phyloP scores from a whole-genome alignment of 2,329 filamentous ascomycete genomes.

The Fonsecaea multimorphosa region DNA sequence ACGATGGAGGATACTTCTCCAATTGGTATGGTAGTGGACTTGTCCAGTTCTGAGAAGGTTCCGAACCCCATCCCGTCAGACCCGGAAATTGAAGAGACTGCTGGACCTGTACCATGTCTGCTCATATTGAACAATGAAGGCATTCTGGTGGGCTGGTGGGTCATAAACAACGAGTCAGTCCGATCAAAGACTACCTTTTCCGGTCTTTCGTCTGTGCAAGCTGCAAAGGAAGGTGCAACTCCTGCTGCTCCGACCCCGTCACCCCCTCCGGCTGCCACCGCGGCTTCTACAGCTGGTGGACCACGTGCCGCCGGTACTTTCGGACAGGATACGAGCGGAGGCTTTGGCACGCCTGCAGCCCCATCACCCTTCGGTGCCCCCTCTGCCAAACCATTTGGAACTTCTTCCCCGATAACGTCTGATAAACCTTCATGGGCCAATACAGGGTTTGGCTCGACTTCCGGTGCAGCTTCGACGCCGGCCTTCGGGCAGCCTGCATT shows the following conservation, averaged over 20 bases:
- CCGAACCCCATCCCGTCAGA: constrained; percentile 77
- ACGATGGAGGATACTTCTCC: constrained; percentile 72
- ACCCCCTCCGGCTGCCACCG: constrained; percentile 19
- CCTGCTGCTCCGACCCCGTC: constrained; percentile 6
- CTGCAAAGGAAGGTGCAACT: constrained; percentile 9
- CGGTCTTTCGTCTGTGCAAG: constrained; percentile 59
- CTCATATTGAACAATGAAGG: constrained; percentile 90
- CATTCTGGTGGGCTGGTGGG: constrained; percentile 84
- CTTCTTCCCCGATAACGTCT: constrained; percentile 42
- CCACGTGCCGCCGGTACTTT: constrained; percentile 42
- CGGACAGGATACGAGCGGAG: constrained; percentile 43
- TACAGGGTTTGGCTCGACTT: constrained; percentile 37
- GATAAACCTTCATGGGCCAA: constrained; percentile 40
- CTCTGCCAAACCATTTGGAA: constrained; percentile 34
- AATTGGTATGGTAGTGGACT: constrained; percentile 79
- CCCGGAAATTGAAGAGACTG: constrained; percentile 77
- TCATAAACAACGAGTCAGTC: constrained; percentile 88
- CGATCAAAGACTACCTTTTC: constrained; percentile 74
- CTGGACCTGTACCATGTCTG: constrained; percentile 79
- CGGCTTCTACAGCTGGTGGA: constrained; percentile 21
- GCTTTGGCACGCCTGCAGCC: constrained; percentile 27
- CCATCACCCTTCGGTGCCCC: constrained; percentile 37
- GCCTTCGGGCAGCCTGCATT: constrained; percentile 43
- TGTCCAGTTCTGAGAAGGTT: constrained; percentile 82
- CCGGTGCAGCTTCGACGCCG: constrained; percentile 18